These are phyloP conservation scores for Fusarium clavum DNA, from an alignment of 2,329 filamentous ascomycete genomes.

Conservation along the genomic window DNA sequence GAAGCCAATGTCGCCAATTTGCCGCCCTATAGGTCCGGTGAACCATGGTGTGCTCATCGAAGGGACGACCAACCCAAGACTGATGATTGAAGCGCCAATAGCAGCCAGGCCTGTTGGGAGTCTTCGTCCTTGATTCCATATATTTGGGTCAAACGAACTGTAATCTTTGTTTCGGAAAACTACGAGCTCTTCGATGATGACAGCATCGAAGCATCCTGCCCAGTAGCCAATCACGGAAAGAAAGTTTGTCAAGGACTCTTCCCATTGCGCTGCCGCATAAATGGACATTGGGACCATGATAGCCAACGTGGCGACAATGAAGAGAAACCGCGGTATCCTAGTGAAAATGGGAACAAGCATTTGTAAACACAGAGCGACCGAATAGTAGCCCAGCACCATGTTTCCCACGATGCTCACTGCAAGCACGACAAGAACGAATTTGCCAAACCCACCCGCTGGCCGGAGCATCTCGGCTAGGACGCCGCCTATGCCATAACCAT, in stretches of 20 bases:
- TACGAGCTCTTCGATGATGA: slow-evolving; percentile 57
- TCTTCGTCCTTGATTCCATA: slow-evolving; percentile 58
- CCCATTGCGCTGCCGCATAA: slow-evolving; percentile 57
- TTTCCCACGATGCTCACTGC: slow-evolving; percentile 54
- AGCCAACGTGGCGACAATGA: slow-evolving; percentile 55
- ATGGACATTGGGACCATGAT: slow-evolving; percentile 57
- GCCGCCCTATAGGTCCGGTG: slow-evolving; percentile 56
- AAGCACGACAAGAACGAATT: slow-evolving; percentile 51
- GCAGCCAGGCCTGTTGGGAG: slow-evolving; percentile 59
- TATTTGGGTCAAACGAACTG: slow-evolving; percentile 53
- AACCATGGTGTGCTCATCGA: slow-evolving; percentile 59
- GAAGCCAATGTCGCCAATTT: slow-evolving; percentile 60
- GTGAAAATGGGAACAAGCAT: slow-evolving; percentile 56
- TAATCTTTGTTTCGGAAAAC: slow-evolving; percentile 58
- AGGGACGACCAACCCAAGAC: slow-evolving; percentile 56
- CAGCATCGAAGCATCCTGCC: slow-evolving; percentile 58
- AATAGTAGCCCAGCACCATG: slow-evolving; percentile 55
- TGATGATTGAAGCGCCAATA: slow-evolving; percentile 56
- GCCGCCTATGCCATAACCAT: slow-evolving; percentile 47
- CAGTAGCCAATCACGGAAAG: slow-evolving; percentile 60
- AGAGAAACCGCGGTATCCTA: slow-evolving; percentile 57
- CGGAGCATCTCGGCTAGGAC: slow-evolving; percentile 50
- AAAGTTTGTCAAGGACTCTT: slow-evolving; percentile 57
- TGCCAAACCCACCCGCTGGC: slow-evolving; percentile 50
- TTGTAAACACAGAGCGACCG: slow-evolving; percentile 55